A percentile compares a stretch with the other conserved stretches of the same genome.
Evolutionary conservation across 495 filamentous ascomycete species (phyloP).

Genomic region (Trichoderma reesei): DNA sequence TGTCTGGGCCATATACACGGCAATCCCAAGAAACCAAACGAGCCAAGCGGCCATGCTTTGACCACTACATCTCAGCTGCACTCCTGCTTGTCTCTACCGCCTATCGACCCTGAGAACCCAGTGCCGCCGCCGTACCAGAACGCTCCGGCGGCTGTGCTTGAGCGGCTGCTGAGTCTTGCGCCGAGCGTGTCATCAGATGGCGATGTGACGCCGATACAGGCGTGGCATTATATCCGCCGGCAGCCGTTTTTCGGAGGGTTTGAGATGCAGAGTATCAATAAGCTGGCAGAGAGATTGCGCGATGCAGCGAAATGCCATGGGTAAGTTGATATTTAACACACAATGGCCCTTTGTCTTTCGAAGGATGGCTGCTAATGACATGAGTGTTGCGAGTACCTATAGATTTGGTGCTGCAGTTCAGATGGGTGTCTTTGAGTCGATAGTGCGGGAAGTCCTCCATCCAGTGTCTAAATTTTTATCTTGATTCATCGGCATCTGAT

Average conservation of each 20-base stretch:
- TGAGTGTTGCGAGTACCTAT: constrained; percentile 9
- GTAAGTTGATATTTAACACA: constrained; percentile 2
- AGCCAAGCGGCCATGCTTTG: constrained; percentile 13
- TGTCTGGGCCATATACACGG: constrained; percentile 15
- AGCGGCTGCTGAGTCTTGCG: constrained; percentile 21
- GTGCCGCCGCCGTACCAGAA: background rate
- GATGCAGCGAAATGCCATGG: constrained; percentile 16
- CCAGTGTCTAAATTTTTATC: background rate
- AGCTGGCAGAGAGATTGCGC: constrained; percentile 13
- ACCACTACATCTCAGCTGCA: constrained; percentile 14
- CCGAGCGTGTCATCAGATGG: constrained; percentile 21
- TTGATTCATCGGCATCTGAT: too few species aligned
- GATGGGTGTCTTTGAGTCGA: constrained; percentile 11
- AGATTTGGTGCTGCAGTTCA: constrained; percentile 17
- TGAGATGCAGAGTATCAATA: constrained; percentile 8
- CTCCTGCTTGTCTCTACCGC: background rate
- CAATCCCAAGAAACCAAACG: constrained; percentile 12
- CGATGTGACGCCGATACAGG: constrained; percentile 28
- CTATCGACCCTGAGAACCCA: constrained; percentile 3
- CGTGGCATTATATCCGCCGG: constrained; percentile 25
- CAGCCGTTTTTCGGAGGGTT: constrained; percentile 19
- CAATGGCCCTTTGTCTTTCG: too few species aligned
- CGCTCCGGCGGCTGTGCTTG: constrained; percentile 16
- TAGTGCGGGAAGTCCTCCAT: background rate
- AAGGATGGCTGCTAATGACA: too few species aligned